Evolutionary conservation across 2,329 filamentous ascomycete genomes (phyloP).

Genomic region (Ploettnerulaceae sp.): DNA sequence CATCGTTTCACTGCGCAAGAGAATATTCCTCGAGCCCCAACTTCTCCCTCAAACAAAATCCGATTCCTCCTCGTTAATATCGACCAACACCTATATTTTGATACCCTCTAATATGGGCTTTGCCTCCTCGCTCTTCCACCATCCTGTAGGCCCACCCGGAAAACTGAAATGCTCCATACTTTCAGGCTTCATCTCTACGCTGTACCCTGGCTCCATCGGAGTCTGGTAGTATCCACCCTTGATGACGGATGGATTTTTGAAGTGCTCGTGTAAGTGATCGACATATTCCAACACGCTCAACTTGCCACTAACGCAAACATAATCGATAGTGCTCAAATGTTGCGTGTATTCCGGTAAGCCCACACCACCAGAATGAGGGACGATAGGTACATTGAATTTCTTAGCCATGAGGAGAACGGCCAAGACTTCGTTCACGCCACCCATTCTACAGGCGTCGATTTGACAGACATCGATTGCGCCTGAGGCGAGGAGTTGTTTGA

Average conservation of each 20-base stretch:
- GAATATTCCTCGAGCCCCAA: conserved; percentile 1
- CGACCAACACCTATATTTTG: conserved; percentile 28
- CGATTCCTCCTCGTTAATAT: conserved; percentile 23
- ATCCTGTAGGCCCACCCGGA: conserved; percentile 72
- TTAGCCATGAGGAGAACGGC: conserved; percentile 84
- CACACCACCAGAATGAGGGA: conserved; percentile 85
- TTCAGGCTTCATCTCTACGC: conserved; percentile 86
- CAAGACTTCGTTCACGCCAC: conserved; percentile 86
- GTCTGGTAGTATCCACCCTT: conserved; percentile 86
- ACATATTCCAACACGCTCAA: conserved; percentile 84
- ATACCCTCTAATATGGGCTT: conserved; percentile 33
- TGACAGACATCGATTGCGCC: conserved; percentile 85
- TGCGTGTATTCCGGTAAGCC: conserved; percentile 92
- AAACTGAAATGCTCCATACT: conserved; percentile 78
- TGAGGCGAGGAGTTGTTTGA: conserved; percentile 81
- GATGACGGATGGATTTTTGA: conserved; percentile 74
- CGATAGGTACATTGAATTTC: conserved; percentile 68
- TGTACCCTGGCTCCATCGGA: conserved; percentile 77
- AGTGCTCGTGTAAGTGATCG: conserved; percentile 91
- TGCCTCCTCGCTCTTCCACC: conserved; percentile 69
- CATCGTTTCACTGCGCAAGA: conserved; percentile 10
- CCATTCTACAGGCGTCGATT: conserved; percentile 84
- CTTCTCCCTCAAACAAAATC: conserved; percentile 5
- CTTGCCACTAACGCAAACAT: conserved; percentile 79
- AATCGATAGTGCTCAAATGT: conserved; percentile 88